Percentiles rank a stretch among this genome's conserved stretches.
phyloP scores from a whole-genome alignment of 2,329 filamentous ascomycete genomes.

The Helotiales sp. region DNA sequence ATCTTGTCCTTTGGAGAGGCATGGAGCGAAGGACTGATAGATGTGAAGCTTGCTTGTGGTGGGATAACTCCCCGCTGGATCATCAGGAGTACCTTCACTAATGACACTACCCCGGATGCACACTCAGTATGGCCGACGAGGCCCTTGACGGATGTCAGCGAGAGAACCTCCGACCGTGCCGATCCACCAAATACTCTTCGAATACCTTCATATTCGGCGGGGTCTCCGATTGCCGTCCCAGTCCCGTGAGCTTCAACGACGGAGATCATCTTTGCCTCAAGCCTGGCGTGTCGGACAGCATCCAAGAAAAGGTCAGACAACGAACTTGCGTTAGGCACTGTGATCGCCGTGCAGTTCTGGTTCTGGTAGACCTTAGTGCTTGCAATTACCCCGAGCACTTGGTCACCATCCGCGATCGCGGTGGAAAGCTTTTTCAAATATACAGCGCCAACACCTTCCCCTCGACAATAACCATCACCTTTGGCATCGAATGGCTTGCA shows the following conservation, averaged over 20 bases:
- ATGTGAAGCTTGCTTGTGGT: slow-evolving; percentile 30
- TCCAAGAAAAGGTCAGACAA: slow-evolving; percentile 45
- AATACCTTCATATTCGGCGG: slow-evolving; percentile 14
- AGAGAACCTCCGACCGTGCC: not conserved
- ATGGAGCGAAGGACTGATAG: slow-evolving; percentile 34
- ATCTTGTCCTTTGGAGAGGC: slow-evolving; percentile 1
- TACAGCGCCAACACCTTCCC: slow-evolving; percentile 58
- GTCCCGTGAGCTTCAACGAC: slow-evolving; percentile 50
- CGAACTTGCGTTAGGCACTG: slow-evolving; percentile 48
- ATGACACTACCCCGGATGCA: slow-evolving; percentile 41
- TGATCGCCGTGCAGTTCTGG: slow-evolving; percentile 48
- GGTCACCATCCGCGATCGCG: slow-evolving; percentile 58
- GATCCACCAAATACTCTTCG: slow-evolving; percentile 9
- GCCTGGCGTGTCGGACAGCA: slow-evolving; percentile 44
- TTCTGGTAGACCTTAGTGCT: slow-evolving; percentile 48
- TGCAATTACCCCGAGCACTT: slow-evolving; percentile 54
- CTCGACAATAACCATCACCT: slow-evolving; percentile 25
- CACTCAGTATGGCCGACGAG: slow-evolving; percentile 47
- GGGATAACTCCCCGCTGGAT: slow-evolving; percentile 27
- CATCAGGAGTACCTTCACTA: slow-evolving; percentile 46
- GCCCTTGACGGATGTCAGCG: slow-evolving; percentile 35
- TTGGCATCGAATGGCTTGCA: slow-evolving; percentile 41
- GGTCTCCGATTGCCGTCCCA: slow-evolving; percentile 33
- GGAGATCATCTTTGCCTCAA: slow-evolving; percentile 38
- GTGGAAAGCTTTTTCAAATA: slow-evolving; percentile 58